Percentiles rank a stretch among this genome's conserved stretches.
phyloP scores from a whole-genome alignment of 2,329 filamentous ascomycete genomes.

The Alternaria incomplexa region DNA sequence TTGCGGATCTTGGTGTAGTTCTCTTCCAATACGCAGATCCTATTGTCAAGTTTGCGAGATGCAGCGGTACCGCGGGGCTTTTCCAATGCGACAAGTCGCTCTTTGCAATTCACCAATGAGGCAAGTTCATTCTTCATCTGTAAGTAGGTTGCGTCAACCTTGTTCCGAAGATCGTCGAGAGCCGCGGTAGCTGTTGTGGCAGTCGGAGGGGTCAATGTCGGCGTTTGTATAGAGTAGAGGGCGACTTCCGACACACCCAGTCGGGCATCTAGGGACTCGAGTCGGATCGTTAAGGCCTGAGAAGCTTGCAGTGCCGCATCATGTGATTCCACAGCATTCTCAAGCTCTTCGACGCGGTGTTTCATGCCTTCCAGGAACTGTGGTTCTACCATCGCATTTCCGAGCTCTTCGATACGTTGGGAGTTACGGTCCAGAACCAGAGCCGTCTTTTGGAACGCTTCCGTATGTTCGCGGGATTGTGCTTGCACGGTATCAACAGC shows the following conservation, averaged over 20 bases:
- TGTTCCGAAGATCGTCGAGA: background rate
- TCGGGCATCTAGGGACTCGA: background rate
- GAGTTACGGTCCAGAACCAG: background rate
- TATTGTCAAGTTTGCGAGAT: background rate
- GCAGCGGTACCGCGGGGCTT: background rate
- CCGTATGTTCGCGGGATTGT: background rate
- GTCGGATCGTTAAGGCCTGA: background rate
- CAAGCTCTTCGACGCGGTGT: background rate
- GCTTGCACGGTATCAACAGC: background rate
- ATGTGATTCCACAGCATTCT: background rate
- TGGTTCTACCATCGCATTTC: background rate
- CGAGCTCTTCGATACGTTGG: background rate
- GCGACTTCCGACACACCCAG: background rate
- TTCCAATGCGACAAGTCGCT: background rate
- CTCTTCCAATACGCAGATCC: background rate
- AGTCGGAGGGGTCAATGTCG: background rate
- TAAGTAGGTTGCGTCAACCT: background rate
- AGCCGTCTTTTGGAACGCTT: background rate
- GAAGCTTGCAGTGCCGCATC: background rate
- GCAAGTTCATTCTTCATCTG: background rate
- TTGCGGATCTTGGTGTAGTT: background rate
- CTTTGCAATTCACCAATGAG: background rate
- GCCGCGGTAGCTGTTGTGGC: background rate
- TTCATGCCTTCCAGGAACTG: background rate
- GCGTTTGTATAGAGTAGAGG: background rate